A percentile compares a stretch with the other conserved stretches of the same genome.
Conservation (phyloP, 768 basidiomycete species). For the Termitomyces sp. region DNA sequence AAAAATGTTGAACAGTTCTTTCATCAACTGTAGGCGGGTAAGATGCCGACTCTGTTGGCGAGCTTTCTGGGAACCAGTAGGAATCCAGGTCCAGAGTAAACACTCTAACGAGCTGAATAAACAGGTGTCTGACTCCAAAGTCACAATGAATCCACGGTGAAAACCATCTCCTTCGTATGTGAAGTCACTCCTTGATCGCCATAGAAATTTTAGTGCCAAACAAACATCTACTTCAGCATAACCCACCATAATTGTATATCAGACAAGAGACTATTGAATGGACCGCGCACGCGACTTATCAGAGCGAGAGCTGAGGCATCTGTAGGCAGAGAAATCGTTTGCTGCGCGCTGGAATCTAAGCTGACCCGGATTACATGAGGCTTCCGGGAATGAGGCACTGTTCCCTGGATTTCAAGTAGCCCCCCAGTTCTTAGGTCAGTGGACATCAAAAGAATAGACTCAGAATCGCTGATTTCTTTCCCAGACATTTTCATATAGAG, state of each 20-base stretch:
- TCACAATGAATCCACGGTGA: not conserved
- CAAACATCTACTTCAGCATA: not conserved
- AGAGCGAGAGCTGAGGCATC: not conserved
- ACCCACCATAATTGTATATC: not conserved
- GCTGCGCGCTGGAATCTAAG: not conserved
- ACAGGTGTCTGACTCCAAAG: not conserved
- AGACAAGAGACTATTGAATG: not conserved
- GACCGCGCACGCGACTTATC: not conserved
- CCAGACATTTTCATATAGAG: not conserved
- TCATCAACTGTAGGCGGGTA: not conserved
- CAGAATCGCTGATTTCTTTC: not conserved
- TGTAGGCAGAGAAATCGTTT: not conserved
- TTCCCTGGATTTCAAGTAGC: not conserved
- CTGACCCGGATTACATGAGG: not conserved
- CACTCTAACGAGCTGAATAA: not conserved
- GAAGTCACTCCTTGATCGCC: not conserved
- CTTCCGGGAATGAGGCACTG: not conserved
- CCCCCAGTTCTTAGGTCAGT: not conserved
- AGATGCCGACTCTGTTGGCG: not conserved
- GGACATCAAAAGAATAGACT: not conserved
- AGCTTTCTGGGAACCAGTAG: not conserved
- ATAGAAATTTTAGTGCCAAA: not conserved
- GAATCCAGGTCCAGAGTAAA: not conserved
- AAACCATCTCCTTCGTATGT: not conserved
- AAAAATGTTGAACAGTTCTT: not conserved